Percentiles rank a stretch among this genome's conserved stretches.
Conservation (phyloP, 176 grass and related monocot genomes). For the Phragmites australis region DNA sequence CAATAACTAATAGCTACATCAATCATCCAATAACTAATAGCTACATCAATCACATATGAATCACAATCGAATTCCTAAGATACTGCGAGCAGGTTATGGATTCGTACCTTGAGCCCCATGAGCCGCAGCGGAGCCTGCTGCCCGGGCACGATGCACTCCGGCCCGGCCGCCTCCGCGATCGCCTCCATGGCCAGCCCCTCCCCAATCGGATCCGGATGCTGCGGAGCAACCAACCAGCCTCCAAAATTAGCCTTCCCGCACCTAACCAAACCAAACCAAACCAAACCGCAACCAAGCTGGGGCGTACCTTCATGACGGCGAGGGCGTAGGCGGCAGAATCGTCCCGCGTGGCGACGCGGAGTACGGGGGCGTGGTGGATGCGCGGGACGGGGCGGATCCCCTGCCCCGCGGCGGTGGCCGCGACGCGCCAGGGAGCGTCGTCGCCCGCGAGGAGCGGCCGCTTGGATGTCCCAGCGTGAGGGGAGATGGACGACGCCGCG, state of each 20-base stretch:
- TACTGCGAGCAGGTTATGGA: background rate
- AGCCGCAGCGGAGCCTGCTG: constrained; percentile 76
- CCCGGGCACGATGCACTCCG: constrained; percentile 92
- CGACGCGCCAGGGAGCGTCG: constrained; percentile 84
- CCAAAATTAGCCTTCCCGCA: constrained; percentile 32
- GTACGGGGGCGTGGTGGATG: constrained; percentile 79
- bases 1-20: constrained; percentile 10
- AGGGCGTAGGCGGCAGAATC: constrained; percentile 69
- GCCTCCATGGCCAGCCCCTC: constrained; percentile 92
- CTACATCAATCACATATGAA: background rate
- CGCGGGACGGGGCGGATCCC: constrained; percentile 67
- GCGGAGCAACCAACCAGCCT: constrained; percentile 8
- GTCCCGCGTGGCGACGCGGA: constrained; percentile 60
- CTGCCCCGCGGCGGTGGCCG: constrained; percentile 39
- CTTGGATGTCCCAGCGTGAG: constrained; percentile 50
- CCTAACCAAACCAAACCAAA: background rate
- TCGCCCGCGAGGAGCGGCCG: constrained; percentile 70
- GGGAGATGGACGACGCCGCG: constrained; percentile 34
- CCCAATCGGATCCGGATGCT: constrained; percentile 91
- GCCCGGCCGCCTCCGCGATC: constrained; percentile 79
- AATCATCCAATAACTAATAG: background rate
- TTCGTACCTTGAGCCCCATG: constrained; percentile 83
- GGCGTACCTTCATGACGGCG: constrained; percentile 85
- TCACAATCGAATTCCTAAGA: background rate
- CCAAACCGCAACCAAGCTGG: background rate